These are phyloP conservation scores for Verticillium nonalfalfae DNA, from an alignment of 2,329 filamentous ascomycete genomes.

Conservation along the genomic window DNA sequence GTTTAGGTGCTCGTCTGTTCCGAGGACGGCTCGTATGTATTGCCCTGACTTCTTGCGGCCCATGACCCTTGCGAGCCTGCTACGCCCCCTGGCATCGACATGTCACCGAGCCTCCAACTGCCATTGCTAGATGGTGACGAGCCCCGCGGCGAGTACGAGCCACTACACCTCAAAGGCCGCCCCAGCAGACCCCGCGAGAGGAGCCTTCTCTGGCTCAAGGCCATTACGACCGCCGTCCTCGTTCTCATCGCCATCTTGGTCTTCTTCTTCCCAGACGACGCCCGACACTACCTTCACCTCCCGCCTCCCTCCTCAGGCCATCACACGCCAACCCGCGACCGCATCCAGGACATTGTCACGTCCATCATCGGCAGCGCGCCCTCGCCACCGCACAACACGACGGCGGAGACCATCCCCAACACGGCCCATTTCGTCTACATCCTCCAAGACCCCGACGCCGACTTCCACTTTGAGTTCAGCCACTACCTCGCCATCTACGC, in stretches of 20 bases:
- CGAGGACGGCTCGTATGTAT: neutral
- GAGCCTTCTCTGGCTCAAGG: neutral
- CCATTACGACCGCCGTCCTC: neutral
- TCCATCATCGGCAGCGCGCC: neutral
- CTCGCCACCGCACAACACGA: neutral
- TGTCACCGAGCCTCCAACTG: neutral
- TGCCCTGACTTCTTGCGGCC: neutral
- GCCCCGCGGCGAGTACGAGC: neutral
- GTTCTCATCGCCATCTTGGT: neutral
- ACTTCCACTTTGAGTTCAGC: slow-evolving; percentile 16
- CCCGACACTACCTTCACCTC: neutral
- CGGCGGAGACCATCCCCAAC: slow-evolving; percentile 14
- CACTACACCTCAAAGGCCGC: neutral
- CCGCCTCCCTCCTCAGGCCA: neutral
- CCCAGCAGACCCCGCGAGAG: neutral
- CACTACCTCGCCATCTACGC: slow-evolving; percentile 17
- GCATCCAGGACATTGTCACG: neutral
- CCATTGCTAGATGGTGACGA: neutral
- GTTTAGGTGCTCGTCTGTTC: too few relatives aligned
- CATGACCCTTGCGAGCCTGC: neutral
- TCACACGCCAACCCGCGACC: neutral
- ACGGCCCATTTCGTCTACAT: slow-evolving; percentile 16
- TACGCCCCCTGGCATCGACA: neutral
- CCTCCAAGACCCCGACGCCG: slow-evolving; percentile 8
- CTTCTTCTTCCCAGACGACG: neutral